Conservation (phyloP, 2,329 filamentous ascomycete genomes). For the Phaeosphaeriaceae sp. region DNA sequence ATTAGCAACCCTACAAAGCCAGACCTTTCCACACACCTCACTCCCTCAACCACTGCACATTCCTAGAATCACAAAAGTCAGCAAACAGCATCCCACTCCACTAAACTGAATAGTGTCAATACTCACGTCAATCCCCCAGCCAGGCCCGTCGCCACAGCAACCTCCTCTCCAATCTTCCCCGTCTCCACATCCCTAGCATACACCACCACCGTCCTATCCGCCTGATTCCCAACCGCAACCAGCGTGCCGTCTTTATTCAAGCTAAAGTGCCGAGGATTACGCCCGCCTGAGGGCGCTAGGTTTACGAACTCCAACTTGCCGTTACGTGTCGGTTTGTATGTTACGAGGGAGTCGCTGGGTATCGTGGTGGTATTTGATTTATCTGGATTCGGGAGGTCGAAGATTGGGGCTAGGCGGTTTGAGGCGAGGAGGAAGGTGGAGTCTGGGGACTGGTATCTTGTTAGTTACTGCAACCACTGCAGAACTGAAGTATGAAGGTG, state of each 20-base stretch:
- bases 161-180: constrained; percentile 62
- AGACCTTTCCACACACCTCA: not conserved
- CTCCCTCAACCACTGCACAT: constrained; percentile 1
- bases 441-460: constrained; percentile 51
- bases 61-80: constrained; percentile 25
- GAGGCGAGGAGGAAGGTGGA: constrained; percentile 70
- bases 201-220: constrained; percentile 66
- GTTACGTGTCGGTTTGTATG: constrained; percentile 47
- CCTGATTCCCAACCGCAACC: constrained; percentile 71
- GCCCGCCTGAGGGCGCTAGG: constrained; percentile 69
- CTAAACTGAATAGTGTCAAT: not conserved
- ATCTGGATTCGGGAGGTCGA: constrained; percentile 57
- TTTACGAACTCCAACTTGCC: constrained; percentile 65
- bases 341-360: constrained; percentile 66
- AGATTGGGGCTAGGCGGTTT: constrained; percentile 68
- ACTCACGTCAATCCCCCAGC: not conserved
- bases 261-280: constrained; percentile 71
- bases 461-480: too few species aligned
- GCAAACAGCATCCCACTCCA: not conserved
- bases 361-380: constrained; percentile 43
- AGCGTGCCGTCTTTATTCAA: constrained; percentile 69
- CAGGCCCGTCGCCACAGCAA: not conserved
- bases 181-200: constrained; percentile 65
- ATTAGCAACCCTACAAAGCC: not conserved
- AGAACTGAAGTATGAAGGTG: too few species aligned